These are phyloP conservation scores for Metarhizium album DNA, from an alignment of 2,329 filamentous ascomycete species.

Conservation along the genomic window DNA sequence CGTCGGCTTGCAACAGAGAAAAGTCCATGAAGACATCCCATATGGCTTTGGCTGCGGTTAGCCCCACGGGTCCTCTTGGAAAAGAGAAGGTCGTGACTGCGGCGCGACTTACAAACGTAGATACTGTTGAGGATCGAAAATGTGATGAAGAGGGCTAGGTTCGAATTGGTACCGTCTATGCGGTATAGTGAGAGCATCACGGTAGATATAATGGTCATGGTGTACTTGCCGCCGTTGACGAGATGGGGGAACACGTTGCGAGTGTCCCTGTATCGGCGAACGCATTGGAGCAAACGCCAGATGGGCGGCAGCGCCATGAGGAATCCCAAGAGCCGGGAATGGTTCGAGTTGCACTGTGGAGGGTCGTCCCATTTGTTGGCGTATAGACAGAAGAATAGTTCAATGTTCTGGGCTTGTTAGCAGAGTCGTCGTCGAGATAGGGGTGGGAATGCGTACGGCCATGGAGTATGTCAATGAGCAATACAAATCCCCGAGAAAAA, in stretches of 20 bases:
- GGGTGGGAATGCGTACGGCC: conserved; percentile 49
- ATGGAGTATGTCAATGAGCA: conserved; percentile 89
- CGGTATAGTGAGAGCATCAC: conserved; percentile 75
- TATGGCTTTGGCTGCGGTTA: conserved; percentile 38
- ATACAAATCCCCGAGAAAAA: conserved; percentile 96
- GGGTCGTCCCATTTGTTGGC: conserved; percentile 66
- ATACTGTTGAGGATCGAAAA: conserved; percentile 74
- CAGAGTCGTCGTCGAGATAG: neutral
- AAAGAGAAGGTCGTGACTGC: neutral
- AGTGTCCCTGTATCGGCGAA: conserved; percentile 82
- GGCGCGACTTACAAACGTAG: conserved; percentile 57
- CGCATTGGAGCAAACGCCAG: conserved; percentile 83
- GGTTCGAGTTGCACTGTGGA: conserved; percentile 68
- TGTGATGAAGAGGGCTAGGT: conserved; percentile 64
- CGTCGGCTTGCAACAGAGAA: conserved; percentile 71
- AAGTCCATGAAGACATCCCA: conserved; percentile 98
- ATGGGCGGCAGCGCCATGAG: conserved; percentile 74
- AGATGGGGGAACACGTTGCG: conserved; percentile 83
- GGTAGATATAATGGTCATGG: conserved; percentile 70
- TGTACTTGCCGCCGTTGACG: conserved; percentile 86
- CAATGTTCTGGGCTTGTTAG: conserved; percentile 54
- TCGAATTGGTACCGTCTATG: conserved; percentile 46
- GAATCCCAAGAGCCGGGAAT: conserved; percentile 79
- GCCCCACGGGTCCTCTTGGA: neutral
- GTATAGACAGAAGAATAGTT: conserved; percentile 92